These are phyloP conservation scores for Cryptococcus jaspeensis DNA, from an alignment of 1,284 basidiomycete genomes.

Conservation along the genomic window DNA sequence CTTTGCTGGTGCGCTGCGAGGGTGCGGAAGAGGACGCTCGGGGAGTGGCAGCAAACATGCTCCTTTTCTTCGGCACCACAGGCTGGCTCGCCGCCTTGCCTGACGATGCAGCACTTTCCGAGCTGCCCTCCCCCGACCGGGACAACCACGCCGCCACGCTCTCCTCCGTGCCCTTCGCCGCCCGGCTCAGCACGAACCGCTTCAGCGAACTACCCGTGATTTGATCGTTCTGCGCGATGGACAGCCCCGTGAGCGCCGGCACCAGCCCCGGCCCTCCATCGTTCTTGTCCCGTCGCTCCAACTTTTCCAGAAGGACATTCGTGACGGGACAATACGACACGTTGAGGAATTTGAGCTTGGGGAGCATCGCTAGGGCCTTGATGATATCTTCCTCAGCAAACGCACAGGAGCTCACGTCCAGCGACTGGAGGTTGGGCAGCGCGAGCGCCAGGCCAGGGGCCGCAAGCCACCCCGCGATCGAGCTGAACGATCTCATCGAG, in stretches of 20 bases:
- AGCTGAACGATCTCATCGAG: not conserved
- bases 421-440: conserved; percentile 17
- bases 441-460: conserved; percentile 15
- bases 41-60: not conserved
- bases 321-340: conserved; percentile 21
- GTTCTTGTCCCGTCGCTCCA: conserved; percentile 11
- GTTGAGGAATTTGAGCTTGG: conserved; percentile 31
- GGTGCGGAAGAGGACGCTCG: conserved; percentile 1
- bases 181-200: conserved; percentile 22
- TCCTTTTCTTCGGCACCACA: not conserved
- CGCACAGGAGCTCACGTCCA: conserved; percentile 28
- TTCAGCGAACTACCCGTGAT: conserved; percentile 24
- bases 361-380: conserved; percentile 9
- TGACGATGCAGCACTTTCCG: not conserved
- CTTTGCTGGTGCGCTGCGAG: not conserved
- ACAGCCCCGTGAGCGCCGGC: conserved; percentile 33
- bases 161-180: not conserved
- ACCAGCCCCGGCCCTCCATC: conserved; percentile 18
- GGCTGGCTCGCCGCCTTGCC: not conserved
- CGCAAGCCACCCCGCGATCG: conserved; percentile 2
- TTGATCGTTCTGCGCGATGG: conserved; percentile 22
- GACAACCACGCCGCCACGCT: not conserved
- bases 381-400: conserved; percentile 10
- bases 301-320: conserved; percentile 30
- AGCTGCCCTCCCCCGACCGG: too few relatives aligned